These are phyloP conservation scores for Aspergillus affinis DNA, from an alignment of 495 filamentous ascomycete species.

Conservation along the genomic window DNA sequence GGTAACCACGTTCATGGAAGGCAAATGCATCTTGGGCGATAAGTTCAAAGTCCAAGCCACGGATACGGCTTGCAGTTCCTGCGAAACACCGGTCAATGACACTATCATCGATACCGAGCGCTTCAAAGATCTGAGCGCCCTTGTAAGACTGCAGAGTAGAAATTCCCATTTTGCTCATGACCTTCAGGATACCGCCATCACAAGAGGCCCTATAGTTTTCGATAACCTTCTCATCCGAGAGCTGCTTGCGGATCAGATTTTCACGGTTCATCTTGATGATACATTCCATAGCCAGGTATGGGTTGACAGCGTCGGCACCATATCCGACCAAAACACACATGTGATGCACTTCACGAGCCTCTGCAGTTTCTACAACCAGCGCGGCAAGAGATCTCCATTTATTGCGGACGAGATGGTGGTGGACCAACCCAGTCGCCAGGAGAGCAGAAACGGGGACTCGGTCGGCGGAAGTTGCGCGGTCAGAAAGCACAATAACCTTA, in stretches of 20 bases:
- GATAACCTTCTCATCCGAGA: conserved; percentile 81
- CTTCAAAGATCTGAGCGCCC: conserved; percentile 98
- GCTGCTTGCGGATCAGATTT: conserved; percentile 85
- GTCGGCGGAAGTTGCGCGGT: conserved; percentile 80
- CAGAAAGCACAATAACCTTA: conserved; percentile 87
- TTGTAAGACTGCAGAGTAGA: conserved; percentile 98
- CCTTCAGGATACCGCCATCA: conserved; percentile 97
- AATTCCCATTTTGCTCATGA: conserved; percentile 99
- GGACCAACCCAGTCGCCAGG: conserved; percentile 89
- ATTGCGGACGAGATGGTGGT: conserved; percentile 96
- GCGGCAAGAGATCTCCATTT: conserved; percentile 93
- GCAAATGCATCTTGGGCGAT: conserved; percentile 97
- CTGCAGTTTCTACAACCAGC: conserved; percentile 88
- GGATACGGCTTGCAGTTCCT: conserved; percentile 93
- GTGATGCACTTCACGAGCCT: conserved; percentile 98
- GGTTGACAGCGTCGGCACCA: conserved; percentile 94
- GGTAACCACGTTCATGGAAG: conserved; percentile 94
- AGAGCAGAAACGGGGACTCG: conserved; percentile 87
- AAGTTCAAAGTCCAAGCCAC: conserved; percentile 91
- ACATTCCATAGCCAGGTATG: conserved; percentile 96
- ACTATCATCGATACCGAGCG: conserved; percentile 92
- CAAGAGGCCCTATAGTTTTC: conserved; percentile 98
- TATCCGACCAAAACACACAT: conserved; percentile 98
- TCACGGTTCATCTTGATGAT: conserved; percentile 98
- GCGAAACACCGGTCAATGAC: conserved; percentile 97